Conservation (phyloP, 1,284 basidiomycete species). For the Trametes polyzona region DNA sequence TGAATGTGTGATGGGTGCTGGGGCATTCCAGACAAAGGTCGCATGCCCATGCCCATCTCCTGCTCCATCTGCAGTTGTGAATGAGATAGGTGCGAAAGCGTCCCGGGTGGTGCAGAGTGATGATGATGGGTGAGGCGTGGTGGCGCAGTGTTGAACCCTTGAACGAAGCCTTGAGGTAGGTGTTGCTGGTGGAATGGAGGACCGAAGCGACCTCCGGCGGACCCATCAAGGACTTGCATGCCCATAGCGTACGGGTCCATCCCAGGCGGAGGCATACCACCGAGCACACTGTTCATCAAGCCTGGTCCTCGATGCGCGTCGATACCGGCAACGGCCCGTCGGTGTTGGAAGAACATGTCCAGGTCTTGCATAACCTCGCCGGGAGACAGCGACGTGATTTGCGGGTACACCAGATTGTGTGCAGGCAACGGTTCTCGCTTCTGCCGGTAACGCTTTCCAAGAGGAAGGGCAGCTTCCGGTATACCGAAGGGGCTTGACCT, state of each 20-base stretch:
- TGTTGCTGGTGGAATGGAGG: conserved; percentile 25
- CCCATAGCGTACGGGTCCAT: conserved; percentile 30
- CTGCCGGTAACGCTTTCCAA: conserved; percentile 15
- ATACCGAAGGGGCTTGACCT: conserved; percentile 36
- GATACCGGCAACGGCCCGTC: conserved; percentile 33
- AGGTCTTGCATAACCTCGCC: conserved; percentile 59
- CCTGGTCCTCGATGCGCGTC: conserved; percentile 29
- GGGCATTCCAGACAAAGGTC: conserved; percentile 24
- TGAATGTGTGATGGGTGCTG: conserved; percentile 25
- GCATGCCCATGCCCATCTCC: conserved; percentile 28
- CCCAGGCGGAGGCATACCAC: conserved; percentile 31
- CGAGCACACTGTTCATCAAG: conserved; percentile 36
- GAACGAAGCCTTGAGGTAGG: conserved; percentile 23
- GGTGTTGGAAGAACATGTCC: conserved; percentile 55
- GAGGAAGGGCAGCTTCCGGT: conserved; percentile 16
- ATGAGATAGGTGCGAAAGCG: conserved; percentile 26
- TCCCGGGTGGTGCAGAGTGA: conserved; percentile 30
- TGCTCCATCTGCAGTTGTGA: conserved; percentile 33
- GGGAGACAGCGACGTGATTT: conserved; percentile 52
- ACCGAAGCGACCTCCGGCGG: conserved; percentile 24
- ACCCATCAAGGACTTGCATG: conserved; percentile 29
- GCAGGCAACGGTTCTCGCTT: conserved; percentile 22
- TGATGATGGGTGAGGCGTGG: conserved; percentile 34
- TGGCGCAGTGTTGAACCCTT: conserved; percentile 26
- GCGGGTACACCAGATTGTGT: conserved; percentile 51